A percentile compares a stretch with the other conserved stretches of the same genome.
Evolutionary conservation across 495 filamentous ascomycete species (phyloP).

Genomic region (Penicillium simplicissimum): DNA sequence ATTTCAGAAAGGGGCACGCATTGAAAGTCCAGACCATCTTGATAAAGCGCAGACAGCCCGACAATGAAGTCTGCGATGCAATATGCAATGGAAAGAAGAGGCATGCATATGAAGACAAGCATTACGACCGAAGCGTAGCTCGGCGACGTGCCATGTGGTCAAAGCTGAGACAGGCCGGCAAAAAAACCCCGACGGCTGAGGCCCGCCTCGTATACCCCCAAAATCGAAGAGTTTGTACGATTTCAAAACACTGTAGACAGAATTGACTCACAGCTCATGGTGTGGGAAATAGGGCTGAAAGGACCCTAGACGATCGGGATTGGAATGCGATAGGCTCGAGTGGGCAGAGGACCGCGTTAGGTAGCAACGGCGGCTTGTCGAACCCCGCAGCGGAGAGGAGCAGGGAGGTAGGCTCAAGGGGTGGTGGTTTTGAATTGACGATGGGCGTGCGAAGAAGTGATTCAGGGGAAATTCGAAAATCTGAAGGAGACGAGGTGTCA

Average conservation of each 20-base stretch:
- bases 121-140: background rate
- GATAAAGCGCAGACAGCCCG: slow-evolving; percentile 10
- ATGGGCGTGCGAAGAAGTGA: background rate
- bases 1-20: slow-evolving; percentile 1
- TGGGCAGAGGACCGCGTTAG: slow-evolving; percentile 16
- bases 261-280: slow-evolving; percentile 37
- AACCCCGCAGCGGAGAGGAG: slow-evolving; percentile 23
- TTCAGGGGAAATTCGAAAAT: slow-evolving; percentile 1
- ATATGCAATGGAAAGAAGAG: background rate
- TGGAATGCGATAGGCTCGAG: slow-evolving; percentile 17
- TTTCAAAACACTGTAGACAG: slow-evolving; percentile 6
- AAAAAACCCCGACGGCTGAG: background rate
- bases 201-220: background rate
- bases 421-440: background rate
- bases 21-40: slow-evolving; percentile 22
- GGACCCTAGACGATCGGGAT: slow-evolving; percentile 13
- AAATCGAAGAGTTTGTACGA: background rate
- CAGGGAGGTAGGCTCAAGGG: slow-evolving; percentile 1
- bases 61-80: slow-evolving; percentile 12
- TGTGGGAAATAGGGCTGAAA: slow-evolving; percentile 28
- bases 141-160: slow-evolving; percentile 3
- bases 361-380: slow-evolving; percentile 20
- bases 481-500: slow-evolving; percentile 3
- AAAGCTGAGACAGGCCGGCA: slow-evolving; percentile 9
- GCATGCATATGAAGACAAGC: background rate